Evolutionary conservation across 371 early-diverging fungal genomes (phyloP).

Genomic region (Syncephalastrum racemosum): DNA sequence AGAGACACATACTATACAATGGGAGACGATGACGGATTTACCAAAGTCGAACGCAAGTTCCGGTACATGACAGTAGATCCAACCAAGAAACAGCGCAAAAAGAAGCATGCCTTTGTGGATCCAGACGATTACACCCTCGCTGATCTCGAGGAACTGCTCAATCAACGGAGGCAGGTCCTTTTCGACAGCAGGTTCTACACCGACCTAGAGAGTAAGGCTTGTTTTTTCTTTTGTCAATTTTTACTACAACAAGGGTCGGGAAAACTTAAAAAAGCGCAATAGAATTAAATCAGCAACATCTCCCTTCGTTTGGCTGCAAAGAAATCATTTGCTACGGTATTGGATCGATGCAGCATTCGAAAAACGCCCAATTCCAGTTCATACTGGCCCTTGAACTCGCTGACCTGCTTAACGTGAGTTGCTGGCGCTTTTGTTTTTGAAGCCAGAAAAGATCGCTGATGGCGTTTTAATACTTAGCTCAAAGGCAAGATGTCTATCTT

Average conservation of each 20-base stretch:
- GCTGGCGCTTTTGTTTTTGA: slow-evolving; percentile 9
- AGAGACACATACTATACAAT: no score
- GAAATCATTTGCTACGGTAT: slow-evolving; percentile 69
- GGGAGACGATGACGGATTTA: slow-evolving; percentile 17
- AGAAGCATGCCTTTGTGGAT: slow-evolving; percentile 18
- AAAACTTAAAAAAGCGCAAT: not conserved
- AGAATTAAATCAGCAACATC: slow-evolving; percentile 27
- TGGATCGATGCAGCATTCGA: slow-evolving; percentile 58
- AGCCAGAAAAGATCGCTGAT: slow-evolving; percentile 14
- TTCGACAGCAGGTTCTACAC: slow-evolving; percentile 35
- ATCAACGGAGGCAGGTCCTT: slow-evolving; percentile 27
- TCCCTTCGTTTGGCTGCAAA: slow-evolving; percentile 16
- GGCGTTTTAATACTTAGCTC: slow-evolving; percentile 27
- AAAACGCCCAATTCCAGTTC: slow-evolving; percentile 61
- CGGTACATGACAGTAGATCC: slow-evolving; percentile 11
- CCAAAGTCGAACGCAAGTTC: slow-evolving; percentile 16
- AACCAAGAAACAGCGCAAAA: slow-evolving; percentile 8
- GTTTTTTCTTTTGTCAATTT: no score
- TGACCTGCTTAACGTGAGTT: slow-evolving; percentile 49
- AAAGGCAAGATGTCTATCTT: slow-evolving; percentile 54
- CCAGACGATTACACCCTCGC: slow-evolving; percentile 31
- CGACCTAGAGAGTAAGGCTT: slow-evolving; percentile 25
- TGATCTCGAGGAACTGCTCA: slow-evolving; percentile 24
- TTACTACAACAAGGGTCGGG: not conserved
- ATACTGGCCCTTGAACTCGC: slow-evolving; percentile 48